Percentiles rank a stretch among this genome's conserved stretches.
Conservation (phyloP, 306 rosid genomes). For the Prinsepia uniflora region DNA sequence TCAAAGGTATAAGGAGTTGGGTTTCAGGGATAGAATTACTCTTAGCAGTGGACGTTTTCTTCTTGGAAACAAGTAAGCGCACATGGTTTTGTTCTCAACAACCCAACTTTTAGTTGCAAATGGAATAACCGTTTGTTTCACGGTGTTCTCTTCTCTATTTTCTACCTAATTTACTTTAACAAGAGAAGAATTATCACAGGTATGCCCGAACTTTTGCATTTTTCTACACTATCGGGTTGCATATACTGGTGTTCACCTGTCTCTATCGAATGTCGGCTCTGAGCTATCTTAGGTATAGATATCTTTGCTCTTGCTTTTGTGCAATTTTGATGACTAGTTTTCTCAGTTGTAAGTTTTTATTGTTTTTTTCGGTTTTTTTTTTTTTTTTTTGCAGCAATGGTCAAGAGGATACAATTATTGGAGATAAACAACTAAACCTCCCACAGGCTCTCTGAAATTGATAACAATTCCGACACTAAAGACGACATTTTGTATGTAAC, state of each 20-base stretch:
- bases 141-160: neutral
- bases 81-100: slow-evolving; percentile 16
- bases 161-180: neutral
- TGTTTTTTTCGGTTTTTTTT: too few relatives aligned
- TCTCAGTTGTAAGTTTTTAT: neutral
- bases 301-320: neutral
- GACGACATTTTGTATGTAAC: neutral
- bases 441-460: slow-evolving; percentile 43
- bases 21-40: slow-evolving; percentile 95
- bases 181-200: slow-evolving; percentile 35
- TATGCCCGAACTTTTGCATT: slow-evolving; percentile 92
- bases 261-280: slow-evolving; percentile 96
- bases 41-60: slow-evolving; percentile 99
- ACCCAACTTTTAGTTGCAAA: neutral
- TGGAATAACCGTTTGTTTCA: neutral
- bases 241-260: slow-evolving; percentile 82
- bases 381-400: slow-evolving; percentile 57
- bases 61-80: slow-evolving; percentile 91
- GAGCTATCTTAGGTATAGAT: slow-evolving; percentile 72
- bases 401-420: slow-evolving; percentile 50
- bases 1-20: slow-evolving; percentile 96
- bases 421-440: slow-evolving; percentile 52
- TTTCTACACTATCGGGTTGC: slow-evolving; percentile 94
- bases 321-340: neutral
- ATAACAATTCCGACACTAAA: neutral